Percentiles rank a stretch among this genome's conserved stretches.
Evolutionary conservation across 805 yeast species (phyloP).

Genomic region (Metschnikowia amazonensis): DNA sequence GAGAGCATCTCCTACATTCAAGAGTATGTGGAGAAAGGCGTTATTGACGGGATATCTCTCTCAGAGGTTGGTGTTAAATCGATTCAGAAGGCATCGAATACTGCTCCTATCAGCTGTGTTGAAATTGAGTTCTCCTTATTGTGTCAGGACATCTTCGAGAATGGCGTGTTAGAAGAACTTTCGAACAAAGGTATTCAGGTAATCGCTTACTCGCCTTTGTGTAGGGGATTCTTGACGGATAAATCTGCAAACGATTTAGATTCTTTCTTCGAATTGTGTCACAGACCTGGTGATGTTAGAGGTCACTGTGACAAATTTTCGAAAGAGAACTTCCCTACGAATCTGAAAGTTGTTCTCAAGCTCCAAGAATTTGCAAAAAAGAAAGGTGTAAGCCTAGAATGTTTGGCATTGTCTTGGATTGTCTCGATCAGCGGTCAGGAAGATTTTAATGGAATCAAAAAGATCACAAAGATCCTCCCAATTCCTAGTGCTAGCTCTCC

Average conservation of each 20-base stretch:
- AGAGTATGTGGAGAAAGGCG: constrained; percentile 59
- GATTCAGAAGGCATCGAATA: constrained; percentile 53
- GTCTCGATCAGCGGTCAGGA: constrained; percentile 65
- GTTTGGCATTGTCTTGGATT: constrained; percentile 38
- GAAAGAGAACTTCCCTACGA: constrained; percentile 53
- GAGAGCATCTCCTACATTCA: constrained; percentile 55
- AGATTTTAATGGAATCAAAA: constrained; percentile 38
- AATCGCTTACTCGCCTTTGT: constrained; percentile 79
- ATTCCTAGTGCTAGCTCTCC: constrained; percentile 74
- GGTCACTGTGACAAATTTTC: constrained; percentile 51
- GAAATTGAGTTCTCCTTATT: constrained; percentile 79
- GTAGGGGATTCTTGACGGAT: constrained; percentile 77
- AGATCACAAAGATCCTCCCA: constrained; percentile 60
- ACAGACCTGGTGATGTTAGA: constrained; percentile 59
- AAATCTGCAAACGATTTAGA: constrained; percentile 36
- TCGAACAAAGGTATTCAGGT: constrained; percentile 59
- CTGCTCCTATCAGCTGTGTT: constrained; percentile 59
- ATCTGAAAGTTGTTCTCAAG: constrained; percentile 46
- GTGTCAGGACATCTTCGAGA: constrained; percentile 53
- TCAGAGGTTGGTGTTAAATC: constrained; percentile 68
- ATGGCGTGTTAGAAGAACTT: constrained; percentile 62
- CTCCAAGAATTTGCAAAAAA: constrained; percentile 49
- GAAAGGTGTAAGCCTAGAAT: constrained; percentile 56
- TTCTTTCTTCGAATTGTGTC: constrained; percentile 26
- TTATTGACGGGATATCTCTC: constrained; percentile 65